Base-by-base conservation (phyloP, 2,329 filamentous ascomycete species). In the Monilinia aucupariae region DNA sequence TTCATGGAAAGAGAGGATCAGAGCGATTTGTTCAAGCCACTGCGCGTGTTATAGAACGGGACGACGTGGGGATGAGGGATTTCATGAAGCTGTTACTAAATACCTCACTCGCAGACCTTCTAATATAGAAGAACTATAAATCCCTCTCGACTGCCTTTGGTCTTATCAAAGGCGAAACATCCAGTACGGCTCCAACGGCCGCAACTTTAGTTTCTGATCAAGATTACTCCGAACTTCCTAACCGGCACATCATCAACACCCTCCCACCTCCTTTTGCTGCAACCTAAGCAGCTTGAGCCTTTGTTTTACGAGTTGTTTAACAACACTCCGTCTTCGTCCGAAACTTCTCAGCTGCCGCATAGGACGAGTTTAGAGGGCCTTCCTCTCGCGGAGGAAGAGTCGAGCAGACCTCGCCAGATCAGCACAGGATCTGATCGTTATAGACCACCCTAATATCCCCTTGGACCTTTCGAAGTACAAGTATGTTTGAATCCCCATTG, bases 341-440 rank as follows among this genome's bases (percentile, higher is more conserved):
- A 83, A 79, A 79, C 80, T 78, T 79, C 81, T 85, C 89, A 96
- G 91, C 93, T 97, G 94, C 94, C 94, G 94, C 93, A 99, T 99
- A 97, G 91, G 90, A 96, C 89, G 87, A 85, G 85, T 88, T 88
- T 86, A 85, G 85, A 87, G 90, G 89, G 92, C 96, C 93, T 97
- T 97, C 93, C 92, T 96, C 93, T 94, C 82, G 82, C 81, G 79
- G 93, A 92, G 94, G 94, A 93, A 96, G 94, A 94, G 91, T 96
- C 92, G 90, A 91, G 89, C 89, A 93, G 91, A 89, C 91, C 90
- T 91, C 89, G 91, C 88, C 90, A 90, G 86, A 87, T 88, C 84
- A 88, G 83, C 83, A 84, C 90, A 84, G 91, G 88, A 87, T 89
- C 91, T 84, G 90, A 91, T 82, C 89, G 88, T 80, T 96, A 92